Percentiles rank a stretch among this genome's conserved stretches.
These are phyloP conservation scores for Funneliformis mosseae DNA, from an alignment of 192 early-diverging fungal genomes.

Conservation along the genomic window DNA sequence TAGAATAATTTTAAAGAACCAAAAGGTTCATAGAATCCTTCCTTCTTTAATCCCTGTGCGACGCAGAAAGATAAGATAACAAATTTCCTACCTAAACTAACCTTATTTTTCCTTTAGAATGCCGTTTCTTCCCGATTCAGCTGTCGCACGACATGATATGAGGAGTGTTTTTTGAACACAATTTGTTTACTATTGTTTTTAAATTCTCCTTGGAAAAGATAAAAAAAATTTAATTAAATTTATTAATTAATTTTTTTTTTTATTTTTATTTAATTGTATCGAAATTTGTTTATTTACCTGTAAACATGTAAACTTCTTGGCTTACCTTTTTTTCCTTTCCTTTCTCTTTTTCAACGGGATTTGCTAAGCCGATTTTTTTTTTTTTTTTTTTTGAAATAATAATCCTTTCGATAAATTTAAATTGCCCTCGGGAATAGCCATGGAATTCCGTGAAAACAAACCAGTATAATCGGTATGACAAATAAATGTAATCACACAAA, in stretches of 20 bases:
- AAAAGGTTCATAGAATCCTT: not conserved
- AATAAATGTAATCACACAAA: not conserved
- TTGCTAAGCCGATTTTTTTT: not conserved
- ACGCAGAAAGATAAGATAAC: conserved; percentile 33
- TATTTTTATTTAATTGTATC: too few species aligned
- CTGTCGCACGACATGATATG: not conserved
- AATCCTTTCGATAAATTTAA: not conserved
- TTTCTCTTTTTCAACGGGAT: not conserved
- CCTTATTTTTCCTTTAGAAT: not conserved
- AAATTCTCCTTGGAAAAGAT: not conserved
- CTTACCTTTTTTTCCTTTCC: not conserved
- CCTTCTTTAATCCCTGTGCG: not conserved
- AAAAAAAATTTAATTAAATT: too few species aligned
- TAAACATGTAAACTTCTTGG: not conserved
- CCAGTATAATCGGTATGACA: not conserved
- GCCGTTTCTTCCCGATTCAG: conserved; percentile 11
- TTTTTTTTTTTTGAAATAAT: not conserved
- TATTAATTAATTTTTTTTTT: too few species aligned
- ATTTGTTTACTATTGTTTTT: not conserved
- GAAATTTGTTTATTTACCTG: not conserved
- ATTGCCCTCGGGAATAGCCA: not conserved
- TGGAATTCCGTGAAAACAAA: too few species aligned
- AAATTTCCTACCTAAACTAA: not conserved
- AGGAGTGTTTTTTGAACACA: not conserved
- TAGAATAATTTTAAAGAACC: too few species aligned